These are phyloP conservation scores for Arthrinium phaeospermum DNA, from an alignment of 2,329 filamentous ascomycete species.

Conservation along the genomic window DNA sequence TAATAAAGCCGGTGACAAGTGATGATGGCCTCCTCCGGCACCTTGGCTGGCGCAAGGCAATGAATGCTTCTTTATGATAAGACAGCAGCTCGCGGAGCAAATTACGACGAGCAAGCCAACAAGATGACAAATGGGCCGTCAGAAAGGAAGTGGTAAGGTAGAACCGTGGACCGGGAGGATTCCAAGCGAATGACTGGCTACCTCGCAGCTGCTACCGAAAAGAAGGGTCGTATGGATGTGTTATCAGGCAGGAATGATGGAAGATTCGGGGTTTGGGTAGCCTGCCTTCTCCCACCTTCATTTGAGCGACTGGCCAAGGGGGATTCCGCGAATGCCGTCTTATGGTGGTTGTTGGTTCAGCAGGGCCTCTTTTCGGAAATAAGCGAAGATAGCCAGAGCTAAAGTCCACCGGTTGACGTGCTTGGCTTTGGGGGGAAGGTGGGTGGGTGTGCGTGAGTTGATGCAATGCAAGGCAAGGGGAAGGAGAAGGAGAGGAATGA, in stretches of 20 bases:
- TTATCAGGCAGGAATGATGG: background rate
- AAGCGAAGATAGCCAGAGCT: constrained; percentile 1
- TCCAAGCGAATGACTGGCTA: background rate
- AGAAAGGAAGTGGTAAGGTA: background rate
- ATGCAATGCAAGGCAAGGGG: background rate
- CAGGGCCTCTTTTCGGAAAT: background rate
- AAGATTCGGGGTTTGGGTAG: background rate
- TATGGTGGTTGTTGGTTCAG: background rate
- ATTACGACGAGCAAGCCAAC: background rate
- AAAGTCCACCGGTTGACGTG: background rate
- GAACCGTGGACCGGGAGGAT: background rate
- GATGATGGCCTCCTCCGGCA: background rate
- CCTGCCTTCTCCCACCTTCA: background rate
- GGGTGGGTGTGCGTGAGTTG: background rate
- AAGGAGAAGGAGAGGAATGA: background rate
- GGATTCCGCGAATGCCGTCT: constrained; percentile 1
- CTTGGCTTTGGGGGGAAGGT: background rate
- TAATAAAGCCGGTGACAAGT: background rate
- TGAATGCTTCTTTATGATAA: background rate
- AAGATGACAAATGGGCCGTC: background rate
- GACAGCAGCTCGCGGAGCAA: background rate
- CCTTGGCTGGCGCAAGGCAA: background rate
- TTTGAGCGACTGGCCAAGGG: background rate
- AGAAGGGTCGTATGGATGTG: background rate
- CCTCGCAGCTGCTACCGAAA: background rate